phyloP scores from a whole-genome alignment of 805 yeast genomes.

The Saturnispora sekii region DNA sequence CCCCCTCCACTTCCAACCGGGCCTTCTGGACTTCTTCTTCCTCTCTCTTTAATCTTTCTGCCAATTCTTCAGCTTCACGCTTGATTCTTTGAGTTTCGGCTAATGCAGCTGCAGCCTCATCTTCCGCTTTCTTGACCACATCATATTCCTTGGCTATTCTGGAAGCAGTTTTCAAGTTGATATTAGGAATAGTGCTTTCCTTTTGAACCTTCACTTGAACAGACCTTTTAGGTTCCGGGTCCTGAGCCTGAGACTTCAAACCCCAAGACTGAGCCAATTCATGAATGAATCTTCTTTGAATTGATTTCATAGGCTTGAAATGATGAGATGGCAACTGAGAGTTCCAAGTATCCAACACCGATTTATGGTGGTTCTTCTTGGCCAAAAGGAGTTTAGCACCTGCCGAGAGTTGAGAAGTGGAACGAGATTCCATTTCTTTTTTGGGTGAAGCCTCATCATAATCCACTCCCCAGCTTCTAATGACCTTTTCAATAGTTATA shows the following conservation, averaged over 20 bases:
- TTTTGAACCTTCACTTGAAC: slow-evolving; percentile 45
- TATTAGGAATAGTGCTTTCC: slow-evolving; percentile 30
- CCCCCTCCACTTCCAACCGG: neutral
- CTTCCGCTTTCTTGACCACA: slow-evolving; percentile 22
- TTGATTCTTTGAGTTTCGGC: slow-evolving; percentile 20
- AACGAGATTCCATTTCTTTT: neutral
- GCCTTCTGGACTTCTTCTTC: neutral
- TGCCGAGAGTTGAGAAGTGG: slow-evolving; percentile 1
- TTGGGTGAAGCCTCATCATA: neutral
- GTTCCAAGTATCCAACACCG: slow-evolving; percentile 21
- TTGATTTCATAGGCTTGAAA: slow-evolving; percentile 64
- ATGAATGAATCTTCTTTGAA: slow-evolving; percentile 65
- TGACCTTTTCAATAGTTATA: slow-evolving; percentile 4
- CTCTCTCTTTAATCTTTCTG: slow-evolving; percentile 16
- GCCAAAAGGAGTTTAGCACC: slow-evolving; percentile 2
- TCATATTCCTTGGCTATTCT: slow-evolving; percentile 25
- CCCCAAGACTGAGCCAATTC: slow-evolving; percentile 51
- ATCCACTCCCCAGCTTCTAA: slow-evolving; percentile 7
- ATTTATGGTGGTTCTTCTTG: slow-evolving; percentile 3
- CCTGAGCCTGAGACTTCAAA: slow-evolving; percentile 65
- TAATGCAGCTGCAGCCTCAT: slow-evolving; percentile 21
- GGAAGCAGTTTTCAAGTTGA: slow-evolving; percentile 38
- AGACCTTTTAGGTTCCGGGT: slow-evolving; percentile 68
- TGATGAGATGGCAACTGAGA: slow-evolving; percentile 34
- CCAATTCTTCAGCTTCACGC: slow-evolving; percentile 20